phyloP scores from a whole-genome alignment of 768 basidiomycete genomes.

The Boletus barrowsii region DNA sequence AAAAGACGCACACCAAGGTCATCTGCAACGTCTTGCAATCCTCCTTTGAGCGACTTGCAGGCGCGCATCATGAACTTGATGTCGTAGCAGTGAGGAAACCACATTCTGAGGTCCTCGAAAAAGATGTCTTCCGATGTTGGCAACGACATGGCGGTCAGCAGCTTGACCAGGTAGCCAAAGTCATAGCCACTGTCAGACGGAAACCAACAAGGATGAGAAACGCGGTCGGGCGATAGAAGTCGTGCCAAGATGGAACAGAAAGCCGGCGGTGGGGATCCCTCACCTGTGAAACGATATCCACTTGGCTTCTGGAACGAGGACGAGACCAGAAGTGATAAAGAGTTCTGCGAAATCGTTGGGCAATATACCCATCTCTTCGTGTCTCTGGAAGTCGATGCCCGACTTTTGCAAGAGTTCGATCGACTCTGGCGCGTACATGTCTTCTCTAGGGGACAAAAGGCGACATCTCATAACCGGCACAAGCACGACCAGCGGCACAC shows the following conservation, averaged over 20 bases:
- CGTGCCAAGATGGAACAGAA: background rate
- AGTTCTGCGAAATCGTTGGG: slow-evolving; percentile 96
- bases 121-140: slow-evolving; percentile 89
- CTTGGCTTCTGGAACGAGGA: slow-evolving; percentile 80
- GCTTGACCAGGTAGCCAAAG: slow-evolving; percentile 97
- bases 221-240: background rate
- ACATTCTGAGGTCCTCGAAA: slow-evolving; percentile 79
- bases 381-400: slow-evolving; percentile 92
- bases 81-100: slow-evolving; percentile 97
- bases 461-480: background rate
- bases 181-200: slow-evolving; percentile 79
- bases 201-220: background rate
- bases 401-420: slow-evolving; percentile 93
- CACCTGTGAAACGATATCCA: slow-evolving; percentile 99
- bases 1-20: slow-evolving; percentile 75
- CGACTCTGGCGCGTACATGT: slow-evolving; percentile 98
- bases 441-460: slow-evolving; percentile 57
- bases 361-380: slow-evolving; percentile 87
- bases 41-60: slow-evolving; percentile 78
- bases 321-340: slow-evolving; percentile 94
- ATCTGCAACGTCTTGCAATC: slow-evolving; percentile 93
- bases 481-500: slow-evolving; percentile 26
- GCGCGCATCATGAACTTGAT: slow-evolving; percentile 95
- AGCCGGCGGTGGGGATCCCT: slow-evolving; percentile 21
- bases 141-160: slow-evolving; percentile 80